Conservation (phyloP, 1,284 basidiomycete species). For the Leccinum subspadiceum region DNA sequence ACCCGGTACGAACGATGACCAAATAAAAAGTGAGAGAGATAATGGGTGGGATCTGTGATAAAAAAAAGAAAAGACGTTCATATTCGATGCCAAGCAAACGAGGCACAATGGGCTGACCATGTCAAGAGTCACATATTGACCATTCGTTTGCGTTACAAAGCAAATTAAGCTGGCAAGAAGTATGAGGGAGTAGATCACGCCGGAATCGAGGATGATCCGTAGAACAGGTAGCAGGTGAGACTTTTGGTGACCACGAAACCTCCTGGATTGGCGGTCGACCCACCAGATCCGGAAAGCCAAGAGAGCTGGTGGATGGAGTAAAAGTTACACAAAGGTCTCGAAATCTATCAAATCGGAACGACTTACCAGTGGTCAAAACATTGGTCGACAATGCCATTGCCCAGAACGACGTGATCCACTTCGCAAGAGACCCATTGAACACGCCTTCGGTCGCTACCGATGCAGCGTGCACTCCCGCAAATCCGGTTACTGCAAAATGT, state of each 20-base stretch:
- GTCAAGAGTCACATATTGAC: constrained; percentile 1
- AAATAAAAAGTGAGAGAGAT: neutral
- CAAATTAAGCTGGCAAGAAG: neutral
- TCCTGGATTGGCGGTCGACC: neutral
- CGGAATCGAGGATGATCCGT: neutral
- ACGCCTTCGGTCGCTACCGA: neutral
- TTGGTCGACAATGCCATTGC: constrained; percentile 1
- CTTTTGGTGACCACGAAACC: neutral
- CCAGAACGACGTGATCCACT: constrained; percentile 3
- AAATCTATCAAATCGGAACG: neutral
- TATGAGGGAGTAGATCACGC: neutral
- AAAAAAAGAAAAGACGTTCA: neutral
- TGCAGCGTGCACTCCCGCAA: neutral
- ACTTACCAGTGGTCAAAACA: neutral
- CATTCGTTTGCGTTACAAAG: neutral
- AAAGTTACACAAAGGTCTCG: neutral
- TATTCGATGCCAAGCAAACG: neutral
- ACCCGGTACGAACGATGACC: neutral
- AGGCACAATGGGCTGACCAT: neutral
- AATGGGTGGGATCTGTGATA: neutral
- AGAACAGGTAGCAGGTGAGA: neutral
- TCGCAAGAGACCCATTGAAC: neutral
- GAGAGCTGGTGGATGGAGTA: neutral
- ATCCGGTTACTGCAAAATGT: neutral
- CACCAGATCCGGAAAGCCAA: constrained; percentile 1